These are phyloP conservation scores for Coniosporium tulheliwenetii DNA, from an alignment of 2,329 filamentous ascomycete genomes.

Conservation along the genomic window DNA sequence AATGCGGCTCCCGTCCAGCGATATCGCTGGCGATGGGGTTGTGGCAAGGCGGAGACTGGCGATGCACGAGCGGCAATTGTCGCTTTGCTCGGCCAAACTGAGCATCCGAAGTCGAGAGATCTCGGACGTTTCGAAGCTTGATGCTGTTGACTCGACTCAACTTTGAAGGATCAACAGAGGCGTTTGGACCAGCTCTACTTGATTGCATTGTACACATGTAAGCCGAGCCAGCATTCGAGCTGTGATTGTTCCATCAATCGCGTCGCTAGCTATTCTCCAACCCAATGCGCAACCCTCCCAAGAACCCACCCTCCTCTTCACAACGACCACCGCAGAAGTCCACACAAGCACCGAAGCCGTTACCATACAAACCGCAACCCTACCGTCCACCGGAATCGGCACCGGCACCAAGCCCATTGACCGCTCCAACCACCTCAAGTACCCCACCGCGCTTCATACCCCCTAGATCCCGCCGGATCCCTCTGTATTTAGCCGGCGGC, in stretches of 20 bases:
- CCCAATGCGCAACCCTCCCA: not conserved
- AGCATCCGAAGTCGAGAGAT: not conserved
- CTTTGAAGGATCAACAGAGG: no score
- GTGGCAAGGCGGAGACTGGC: not conserved
- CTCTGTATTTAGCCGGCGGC: slow-evolving; percentile 5
- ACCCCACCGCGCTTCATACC: not conserved
- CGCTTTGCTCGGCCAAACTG: not conserved
- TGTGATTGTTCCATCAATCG: no score
- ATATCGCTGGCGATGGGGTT: not conserved
- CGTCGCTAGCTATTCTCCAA: no score
- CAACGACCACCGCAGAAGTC: not conserved
- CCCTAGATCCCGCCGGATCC: not conserved
- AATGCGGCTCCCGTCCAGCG: not conserved
- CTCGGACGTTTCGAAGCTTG: not conserved
- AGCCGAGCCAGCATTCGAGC: no score
- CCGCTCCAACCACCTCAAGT: not conserved
- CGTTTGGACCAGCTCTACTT: no score
- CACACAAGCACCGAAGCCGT: not conserved
- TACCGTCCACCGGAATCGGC: not conserved
- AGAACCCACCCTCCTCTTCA: not conserved
- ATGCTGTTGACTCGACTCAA: no score
- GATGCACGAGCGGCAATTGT: not conserved
- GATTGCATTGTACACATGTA: no score
- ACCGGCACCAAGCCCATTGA: not conserved
- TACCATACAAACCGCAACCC: not conserved